Evolutionary conservation across 352 stramenopile species (phyloP).

Genomic region (Pythium insidiosum): DNA sequence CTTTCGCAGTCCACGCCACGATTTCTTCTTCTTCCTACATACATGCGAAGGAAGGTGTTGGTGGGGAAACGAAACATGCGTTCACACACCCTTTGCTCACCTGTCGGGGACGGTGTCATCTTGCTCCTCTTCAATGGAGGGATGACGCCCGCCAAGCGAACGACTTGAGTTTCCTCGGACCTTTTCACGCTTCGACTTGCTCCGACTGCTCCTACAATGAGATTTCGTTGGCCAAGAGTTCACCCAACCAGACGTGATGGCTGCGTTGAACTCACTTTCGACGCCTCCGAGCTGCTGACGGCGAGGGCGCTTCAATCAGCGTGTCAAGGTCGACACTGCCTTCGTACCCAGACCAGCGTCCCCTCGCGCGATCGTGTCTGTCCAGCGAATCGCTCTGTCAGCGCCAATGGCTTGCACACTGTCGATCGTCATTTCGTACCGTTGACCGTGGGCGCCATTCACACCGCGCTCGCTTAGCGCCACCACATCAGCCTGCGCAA

Average conservation of each 20-base stretch:
- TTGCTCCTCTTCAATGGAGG: too few relatives aligned
- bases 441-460: constrained; percentile 26
- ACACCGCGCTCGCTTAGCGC: constrained; percentile 37
- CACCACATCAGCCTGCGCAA: constrained; percentile 48
- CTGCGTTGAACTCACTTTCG: constrained; percentile 35
- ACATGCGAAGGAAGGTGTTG: too few relatives aligned
- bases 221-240: too few relatives aligned
- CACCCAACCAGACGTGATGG: background rate
- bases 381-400: background rate
- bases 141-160: too few relatives aligned
- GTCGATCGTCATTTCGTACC: too few relatives aligned
- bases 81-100: background rate
- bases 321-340: constrained; percentile 77
- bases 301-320: constrained; percentile 64
- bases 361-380: constrained; percentile 31
- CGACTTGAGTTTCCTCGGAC: constrained; percentile 18
- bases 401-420: too few relatives aligned
- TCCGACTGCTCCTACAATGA: constrained; percentile 15
- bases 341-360: constrained; percentile 56
- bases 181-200: constrained; percentile 30
- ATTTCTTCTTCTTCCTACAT: constrained; percentile 13
- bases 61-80: background rate
- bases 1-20: constrained; percentile 4
- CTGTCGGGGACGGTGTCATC: too few relatives aligned
- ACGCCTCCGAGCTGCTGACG: constrained; percentile 26